phyloP scores from a whole-genome alignment of 2,329 filamentous ascomycete genomes.

The Colletotrichum spaethianum region DNA sequence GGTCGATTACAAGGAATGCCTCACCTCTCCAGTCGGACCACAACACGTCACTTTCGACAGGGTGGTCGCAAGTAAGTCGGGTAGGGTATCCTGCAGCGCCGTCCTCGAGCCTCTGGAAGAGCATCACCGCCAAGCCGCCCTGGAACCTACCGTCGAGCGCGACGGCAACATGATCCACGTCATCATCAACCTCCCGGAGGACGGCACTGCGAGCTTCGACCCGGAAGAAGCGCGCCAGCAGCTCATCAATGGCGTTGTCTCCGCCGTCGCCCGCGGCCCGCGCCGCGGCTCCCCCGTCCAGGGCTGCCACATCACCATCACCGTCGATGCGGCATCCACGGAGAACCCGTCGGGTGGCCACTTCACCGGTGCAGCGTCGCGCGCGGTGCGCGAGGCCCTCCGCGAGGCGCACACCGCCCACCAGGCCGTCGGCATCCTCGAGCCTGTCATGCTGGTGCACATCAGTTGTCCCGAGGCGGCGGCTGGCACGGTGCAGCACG shows the following conservation, averaged over 20 bases:
- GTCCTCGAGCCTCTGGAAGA: slow-evolving; percentile 73
- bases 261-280: slow-evolving; percentile 88
- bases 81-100: slow-evolving; percentile 83
- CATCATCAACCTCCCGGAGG: slow-evolving; percentile 65
- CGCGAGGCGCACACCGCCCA: slow-evolving; percentile 68
- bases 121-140: slow-evolving; percentile 52
- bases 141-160: slow-evolving; percentile 62
- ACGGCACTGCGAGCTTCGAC: slow-evolving; percentile 65
- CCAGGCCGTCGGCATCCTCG: slow-evolving; percentile 78
- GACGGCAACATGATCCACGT: slow-evolving; percentile 80
- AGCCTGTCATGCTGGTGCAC: slow-evolving; percentile 92
- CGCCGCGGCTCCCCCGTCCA: slow-evolving; percentile 85
- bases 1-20: slow-evolving; percentile 93
- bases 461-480: slow-evolving; percentile 88
- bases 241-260: slow-evolving; percentile 84
- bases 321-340: slow-evolving; percentile 69
- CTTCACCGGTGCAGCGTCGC: slow-evolving; percentile 73
- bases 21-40: slow-evolving; percentile 70
- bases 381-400: slow-evolving; percentile 79
- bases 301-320: slow-evolving; percentile 78
- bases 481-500: slow-evolving; percentile 86
- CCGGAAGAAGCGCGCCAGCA: slow-evolving; percentile 67
- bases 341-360: slow-evolving; percentile 76
- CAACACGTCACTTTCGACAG: slow-evolving; percentile 80
- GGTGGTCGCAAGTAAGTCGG: slow-evolving; percentile 83